phyloP scores from a whole-genome alignment of 2,329 filamentous ascomycete species.

The Lasiodiplodia sp. region DNA sequence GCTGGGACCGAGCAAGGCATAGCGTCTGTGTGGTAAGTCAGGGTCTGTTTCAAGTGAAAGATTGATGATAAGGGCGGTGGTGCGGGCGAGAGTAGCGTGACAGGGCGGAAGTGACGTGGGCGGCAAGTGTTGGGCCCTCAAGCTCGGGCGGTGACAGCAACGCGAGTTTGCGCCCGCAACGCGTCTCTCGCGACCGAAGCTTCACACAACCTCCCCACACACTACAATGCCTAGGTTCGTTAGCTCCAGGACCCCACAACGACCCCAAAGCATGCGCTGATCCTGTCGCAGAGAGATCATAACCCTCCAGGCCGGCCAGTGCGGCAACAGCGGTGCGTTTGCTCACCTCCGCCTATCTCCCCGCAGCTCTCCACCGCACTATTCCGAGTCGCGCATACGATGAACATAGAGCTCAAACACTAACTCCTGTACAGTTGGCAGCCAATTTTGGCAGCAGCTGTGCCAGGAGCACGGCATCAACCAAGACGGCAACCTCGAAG shows the following conservation, averaged over 20 bases:
- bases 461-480: slow-evolving; percentile 98
- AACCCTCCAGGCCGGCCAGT: slow-evolving; percentile 98
- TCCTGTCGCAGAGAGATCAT: slow-evolving; percentile 83
- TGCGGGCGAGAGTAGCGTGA: not conserved
- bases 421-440: slow-evolving; percentile 71
- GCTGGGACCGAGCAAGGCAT: not conserved
- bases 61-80: slow-evolving; percentile 13
- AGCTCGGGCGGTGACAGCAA: slow-evolving; percentile 17
- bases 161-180: slow-evolving; percentile 26
- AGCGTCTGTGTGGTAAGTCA: not conserved
- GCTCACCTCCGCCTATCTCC: slow-evolving; percentile 31
- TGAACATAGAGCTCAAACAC: slow-evolving; percentile 8
- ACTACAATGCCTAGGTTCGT: slow-evolving; percentile 47
- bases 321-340: slow-evolving; percentile 95
- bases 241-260: not conserved
- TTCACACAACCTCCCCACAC: slow-evolving; percentile 30
- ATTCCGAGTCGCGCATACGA: not conserved
- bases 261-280: slow-evolving; percentile 3
- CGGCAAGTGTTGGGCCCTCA: not conserved
- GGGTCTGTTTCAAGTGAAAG: not conserved
- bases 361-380: slow-evolving; percentile 20
- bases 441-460: slow-evolving; percentile 98
- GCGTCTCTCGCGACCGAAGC: slow-evolving; percentile 24
- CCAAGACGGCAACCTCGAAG: slow-evolving; percentile 94
- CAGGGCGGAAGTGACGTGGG: slow-evolving; percentile 23